A percentile compares a stretch with the other conserved stretches of the same genome.
These are phyloP conservation scores for Mycena kentingensis DNA, from an alignment of 768 basidiomycete species.

Conservation along the genomic window DNA sequence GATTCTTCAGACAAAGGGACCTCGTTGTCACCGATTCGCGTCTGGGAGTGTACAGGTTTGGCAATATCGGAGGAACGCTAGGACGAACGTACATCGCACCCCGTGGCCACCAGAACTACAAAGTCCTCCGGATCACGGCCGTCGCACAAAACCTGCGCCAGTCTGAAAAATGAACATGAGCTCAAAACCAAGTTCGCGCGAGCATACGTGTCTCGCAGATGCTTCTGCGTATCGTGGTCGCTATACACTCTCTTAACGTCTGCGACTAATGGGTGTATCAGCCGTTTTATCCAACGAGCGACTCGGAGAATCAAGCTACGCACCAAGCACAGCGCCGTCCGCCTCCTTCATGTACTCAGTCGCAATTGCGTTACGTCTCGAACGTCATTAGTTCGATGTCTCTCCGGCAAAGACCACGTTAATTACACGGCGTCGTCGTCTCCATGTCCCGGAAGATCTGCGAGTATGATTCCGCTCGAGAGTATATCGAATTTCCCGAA, in stretches of 20 bases:
- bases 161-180: background rate
- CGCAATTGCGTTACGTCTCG: background rate
- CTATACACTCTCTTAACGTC: slow-evolving; percentile 5
- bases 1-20: too few relatives aligned
- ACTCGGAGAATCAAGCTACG: background rate
- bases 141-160: slow-evolving; percentile 1
- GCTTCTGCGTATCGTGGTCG: slow-evolving; percentile 2
- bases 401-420: too few relatives aligned
- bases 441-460: slow-evolving; percentile 11
- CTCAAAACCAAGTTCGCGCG: background rate
- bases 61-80: background rate
- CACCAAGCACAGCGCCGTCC: slow-evolving; percentile 9
- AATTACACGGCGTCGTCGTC: slow-evolving; percentile 8
- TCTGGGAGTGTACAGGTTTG: background rate
- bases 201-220: background rate
- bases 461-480: slow-evolving; percentile 1
- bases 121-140: background rate
- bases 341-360: background rate
- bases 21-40: background rate
- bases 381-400: background rate
- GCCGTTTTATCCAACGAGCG: background rate
- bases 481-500: slow-evolving; percentile 6
- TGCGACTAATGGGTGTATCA: background rate
- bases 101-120: background rate
- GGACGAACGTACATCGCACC: slow-evolving; percentile 1